Percentiles rank a stretch among this genome's conserved stretches.
These are phyloP conservation scores for Metrosideros polymorpha DNA, from an alignment of 441 rosid genomes.

Conservation along the genomic window DNA sequence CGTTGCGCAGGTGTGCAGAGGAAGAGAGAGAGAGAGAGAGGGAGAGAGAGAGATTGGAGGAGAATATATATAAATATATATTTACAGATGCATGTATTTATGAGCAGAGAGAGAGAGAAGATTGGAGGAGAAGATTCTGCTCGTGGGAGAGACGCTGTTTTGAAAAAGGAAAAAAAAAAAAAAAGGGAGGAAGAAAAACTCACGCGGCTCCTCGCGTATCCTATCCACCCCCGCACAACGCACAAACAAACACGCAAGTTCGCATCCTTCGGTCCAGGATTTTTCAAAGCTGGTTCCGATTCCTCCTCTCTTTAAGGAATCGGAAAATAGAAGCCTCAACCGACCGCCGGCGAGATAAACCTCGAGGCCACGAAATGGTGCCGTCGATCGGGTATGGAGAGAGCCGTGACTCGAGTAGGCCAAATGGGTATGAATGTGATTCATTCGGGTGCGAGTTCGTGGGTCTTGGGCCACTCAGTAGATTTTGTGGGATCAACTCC, in stretches of 20 bases:
- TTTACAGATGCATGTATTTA: not conserved
- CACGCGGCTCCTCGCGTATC: slow-evolving; percentile 60
- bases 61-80: not conserved
- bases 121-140: not conserved
- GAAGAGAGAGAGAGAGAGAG: not conserved
- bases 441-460: too few relatives aligned
- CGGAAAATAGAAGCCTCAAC: not conserved
- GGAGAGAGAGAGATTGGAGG: slow-evolving; percentile 22
- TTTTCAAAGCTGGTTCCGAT: not conserved
- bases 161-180: not conserved
- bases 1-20: not conserved
- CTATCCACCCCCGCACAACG: slow-evolving; percentile 7
- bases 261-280: not conserved
- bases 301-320: too few relatives aligned
- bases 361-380: not conserved
- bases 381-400: too few relatives aligned
- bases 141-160: not conserved
- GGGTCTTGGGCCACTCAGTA: too few relatives aligned
- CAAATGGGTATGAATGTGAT: too few relatives aligned
- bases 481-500: not conserved
- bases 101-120: not conserved
- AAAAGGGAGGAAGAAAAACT: not conserved
- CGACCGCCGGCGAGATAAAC: not conserved
- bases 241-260: not conserved
- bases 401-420: too few relatives aligned